Evolutionary conservation across 2,329 filamentous ascomycete species (phyloP), one percentile per base, ranked within the genome.

Genomic region (Neophaeococcomyces mojaviensis): DNA sequence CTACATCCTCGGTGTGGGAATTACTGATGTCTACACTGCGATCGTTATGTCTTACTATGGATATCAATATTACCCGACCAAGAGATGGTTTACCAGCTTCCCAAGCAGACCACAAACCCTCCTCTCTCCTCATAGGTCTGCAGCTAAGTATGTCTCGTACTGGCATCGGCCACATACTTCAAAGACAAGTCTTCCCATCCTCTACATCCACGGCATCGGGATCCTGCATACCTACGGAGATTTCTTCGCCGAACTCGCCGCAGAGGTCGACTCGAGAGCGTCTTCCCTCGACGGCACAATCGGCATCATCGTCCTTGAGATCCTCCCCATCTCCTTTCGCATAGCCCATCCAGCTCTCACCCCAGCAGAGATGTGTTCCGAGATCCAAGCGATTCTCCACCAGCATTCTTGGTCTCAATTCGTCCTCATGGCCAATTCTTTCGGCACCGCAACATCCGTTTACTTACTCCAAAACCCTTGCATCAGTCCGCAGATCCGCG

Each of bases 151-250:
- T 24, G 15, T 36, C 12, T 24, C 19, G 16, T 86, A 87, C 66
- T 86, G 81, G 78, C 69, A 81, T 55, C 73, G 76, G 2, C 77
- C 78, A 4, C 82, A 86, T 57, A 77, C 71, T 1, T 79, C 77
- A 1, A 22, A 39, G 24, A 74, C 68, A 1, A 63, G 76, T 0
- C 30, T 49, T 19, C 83, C 82, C 0, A 63, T 86, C 6, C 62
- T 87, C 3, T 86, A 85, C 62, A 70, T 86, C 39, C 83, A 86
- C 54, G 83, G 83, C 13, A 84, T 86, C 39, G 81, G 82, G 34
- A 71, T 86, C 47, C 31, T 49, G 33, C 12, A n/a, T 13, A 22
- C 40, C 4, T 44, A 44, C 24, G 20, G 13, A 9, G 18, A 20
- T 4, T 44, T 44, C 31, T 33, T 44, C 5, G 33, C 33, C 18